A percentile compares a stretch with the other conserved stretches of the same genome.
phyloP scores from a whole-genome alignment of 129 eudicot species.

The Centella asiatica region DNA sequence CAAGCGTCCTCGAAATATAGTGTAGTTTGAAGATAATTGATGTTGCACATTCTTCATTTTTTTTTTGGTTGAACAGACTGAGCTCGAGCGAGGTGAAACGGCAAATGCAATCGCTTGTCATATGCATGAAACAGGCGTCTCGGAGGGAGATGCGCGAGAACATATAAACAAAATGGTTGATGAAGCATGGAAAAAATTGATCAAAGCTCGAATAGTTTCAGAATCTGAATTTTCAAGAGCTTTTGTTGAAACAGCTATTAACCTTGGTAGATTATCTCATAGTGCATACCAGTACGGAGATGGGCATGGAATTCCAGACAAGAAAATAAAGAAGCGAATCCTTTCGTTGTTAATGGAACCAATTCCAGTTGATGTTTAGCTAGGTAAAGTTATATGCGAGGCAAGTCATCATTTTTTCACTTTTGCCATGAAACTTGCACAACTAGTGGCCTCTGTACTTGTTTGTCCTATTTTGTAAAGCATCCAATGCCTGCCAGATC shows the following conservation, averaged over 20 bases:
- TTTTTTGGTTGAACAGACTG: background rate
- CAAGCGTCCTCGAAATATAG: too few species aligned
- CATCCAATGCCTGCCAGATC: too few species aligned
- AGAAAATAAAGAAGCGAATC: constrained; percentile 22
- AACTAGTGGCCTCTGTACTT: too few species aligned
- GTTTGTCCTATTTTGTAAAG: too few species aligned
- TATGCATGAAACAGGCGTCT: constrained; percentile 1
- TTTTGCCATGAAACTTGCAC: too few species aligned
- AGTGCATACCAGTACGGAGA: constrained; percentile 44
- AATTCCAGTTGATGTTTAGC: constrained; percentile 2
- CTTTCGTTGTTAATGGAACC: constrained; percentile 25
- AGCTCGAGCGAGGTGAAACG: constrained; percentile 6
- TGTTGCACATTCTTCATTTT: too few species aligned
- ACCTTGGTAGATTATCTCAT: constrained; percentile 37
- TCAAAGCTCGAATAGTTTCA: constrained; percentile 17
- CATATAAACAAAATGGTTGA: background rate
- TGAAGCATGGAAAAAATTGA: constrained; percentile 9
- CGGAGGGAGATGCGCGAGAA: constrained; percentile 10
- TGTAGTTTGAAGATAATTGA: background rate
- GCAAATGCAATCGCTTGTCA: background rate
- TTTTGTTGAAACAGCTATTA: constrained; percentile 34
- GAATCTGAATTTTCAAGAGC: constrained; percentile 14
- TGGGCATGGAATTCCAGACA: constrained; percentile 39
- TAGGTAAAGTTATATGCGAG: background rate
- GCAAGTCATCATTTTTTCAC: too few species aligned